Evolutionary conservation across 2,329 filamentous ascomycete genomes (phyloP).

Genomic region (Colletotrichum sp.): DNA sequence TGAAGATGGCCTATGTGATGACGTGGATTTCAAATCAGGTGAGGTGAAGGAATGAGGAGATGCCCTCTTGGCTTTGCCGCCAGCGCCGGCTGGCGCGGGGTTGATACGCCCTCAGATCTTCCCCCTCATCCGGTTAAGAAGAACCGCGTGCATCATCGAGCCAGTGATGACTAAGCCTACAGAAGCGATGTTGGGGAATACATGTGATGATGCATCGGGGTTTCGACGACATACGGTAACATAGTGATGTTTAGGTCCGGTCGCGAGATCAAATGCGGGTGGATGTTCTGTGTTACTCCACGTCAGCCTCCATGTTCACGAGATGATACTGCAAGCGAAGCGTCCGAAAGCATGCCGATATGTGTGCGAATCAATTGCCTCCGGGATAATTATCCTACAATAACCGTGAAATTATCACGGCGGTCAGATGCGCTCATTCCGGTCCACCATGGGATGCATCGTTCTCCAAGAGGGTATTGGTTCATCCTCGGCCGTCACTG

Average conservation of each 20-base stretch:
- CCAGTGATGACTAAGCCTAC: conserved; percentile 13
- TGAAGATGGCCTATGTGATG: not conserved
- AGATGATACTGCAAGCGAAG: not conserved
- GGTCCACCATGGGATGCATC: not conserved
- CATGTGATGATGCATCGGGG: not conserved
- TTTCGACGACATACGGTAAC: not conserved
- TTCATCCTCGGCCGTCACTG: not conserved
- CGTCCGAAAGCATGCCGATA: not conserved
- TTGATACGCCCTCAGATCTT: conserved; percentile 3
- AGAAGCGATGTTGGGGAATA: not conserved
- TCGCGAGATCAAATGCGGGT: not conserved
- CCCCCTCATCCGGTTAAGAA: conserved; percentile 1
- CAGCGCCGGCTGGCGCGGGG: conserved; percentile 9
- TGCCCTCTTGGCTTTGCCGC: not conserved
- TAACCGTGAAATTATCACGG: not conserved
- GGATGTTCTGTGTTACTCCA: not conserved
- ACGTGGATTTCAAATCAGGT: not conserved
- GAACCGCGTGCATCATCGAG: conserved; percentile 3
- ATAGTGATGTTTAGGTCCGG: not conserved
- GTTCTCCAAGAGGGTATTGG: not conserved
- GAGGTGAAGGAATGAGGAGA: conserved; percentile 10
- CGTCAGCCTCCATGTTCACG: not conserved
- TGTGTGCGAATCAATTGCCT: not conserved
- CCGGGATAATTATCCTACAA: not conserved
- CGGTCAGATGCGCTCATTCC: not conserved